Conservation (phyloP, 2,329 filamentous ascomycete species). For the Penicillium italicum region DNA sequence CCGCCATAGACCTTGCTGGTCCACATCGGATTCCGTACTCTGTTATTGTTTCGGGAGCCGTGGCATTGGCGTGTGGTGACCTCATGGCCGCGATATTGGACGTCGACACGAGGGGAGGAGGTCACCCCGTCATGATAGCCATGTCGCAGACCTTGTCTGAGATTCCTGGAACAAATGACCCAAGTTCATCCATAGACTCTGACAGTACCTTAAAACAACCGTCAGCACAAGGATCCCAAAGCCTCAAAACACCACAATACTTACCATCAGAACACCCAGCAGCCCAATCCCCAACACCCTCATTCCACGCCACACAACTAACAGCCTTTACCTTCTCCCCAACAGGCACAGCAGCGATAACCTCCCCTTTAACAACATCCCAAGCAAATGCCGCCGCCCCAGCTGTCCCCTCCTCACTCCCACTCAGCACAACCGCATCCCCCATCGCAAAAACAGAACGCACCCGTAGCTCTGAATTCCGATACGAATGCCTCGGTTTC, state of each 20-base stretch:
- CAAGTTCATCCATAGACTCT: slow-evolving; percentile 7
- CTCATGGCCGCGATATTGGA: background rate
- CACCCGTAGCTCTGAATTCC: slow-evolving; percentile 69
- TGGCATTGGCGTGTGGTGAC: background rate
- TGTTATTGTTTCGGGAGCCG: background rate
- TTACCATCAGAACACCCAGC: slow-evolving; percentile 43
- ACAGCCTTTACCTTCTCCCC: slow-evolving; percentile 42
- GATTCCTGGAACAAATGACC: background rate
- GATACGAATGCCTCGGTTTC: slow-evolving; percentile 35
- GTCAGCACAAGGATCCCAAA: background rate
- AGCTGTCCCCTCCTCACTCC: slow-evolving; percentile 60
- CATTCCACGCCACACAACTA: slow-evolving; percentile 47
- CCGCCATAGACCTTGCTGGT: background rate
- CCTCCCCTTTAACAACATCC: slow-evolving; percentile 73
- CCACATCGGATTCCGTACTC: background rate
- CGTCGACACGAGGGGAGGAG: background rate
- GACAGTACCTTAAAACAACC: background rate
- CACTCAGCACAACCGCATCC: slow-evolving; percentile 74
- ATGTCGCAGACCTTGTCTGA: background rate
- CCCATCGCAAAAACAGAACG: slow-evolving; percentile 70
- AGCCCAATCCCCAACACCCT: slow-evolving; percentile 39
- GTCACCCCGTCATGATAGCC: background rate
- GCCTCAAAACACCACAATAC: background rate
- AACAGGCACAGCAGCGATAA: slow-evolving; percentile 57
- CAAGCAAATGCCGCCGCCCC: slow-evolving; percentile 56